These are phyloP conservation scores for Phellinidium pouzarii DNA, from an alignment of 1,284 basidiomycete genomes.

Conservation along the genomic window DNA sequence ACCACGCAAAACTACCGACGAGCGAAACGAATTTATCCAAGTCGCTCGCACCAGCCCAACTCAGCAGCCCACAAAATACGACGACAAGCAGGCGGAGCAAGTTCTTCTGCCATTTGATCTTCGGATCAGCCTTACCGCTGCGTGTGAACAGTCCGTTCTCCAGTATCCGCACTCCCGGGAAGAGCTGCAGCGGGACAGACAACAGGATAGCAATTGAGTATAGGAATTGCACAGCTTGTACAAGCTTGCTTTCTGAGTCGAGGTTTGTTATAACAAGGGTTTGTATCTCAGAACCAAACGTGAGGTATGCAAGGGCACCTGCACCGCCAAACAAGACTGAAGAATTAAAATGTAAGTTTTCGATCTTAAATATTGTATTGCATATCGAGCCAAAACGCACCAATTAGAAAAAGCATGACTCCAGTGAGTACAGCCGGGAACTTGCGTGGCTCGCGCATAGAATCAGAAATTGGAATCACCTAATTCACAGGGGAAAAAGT, in stretches of 20 bases:
- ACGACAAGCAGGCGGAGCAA: constrained; percentile 78
- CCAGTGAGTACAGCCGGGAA: constrained; percentile 86
- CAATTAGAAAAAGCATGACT: constrained; percentile 81
- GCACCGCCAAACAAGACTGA: constrained; percentile 82
- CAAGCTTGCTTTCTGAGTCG: constrained; percentile 78
- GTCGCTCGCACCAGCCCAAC: constrained; percentile 83
- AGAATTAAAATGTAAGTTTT: constrained; percentile 19
- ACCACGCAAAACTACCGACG: constrained; percentile 94
- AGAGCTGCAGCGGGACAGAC: constrained; percentile 91
- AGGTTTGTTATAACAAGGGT: constrained; percentile 96
- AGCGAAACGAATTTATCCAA: constrained; percentile 97
- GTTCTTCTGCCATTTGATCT: constrained; percentile 92
- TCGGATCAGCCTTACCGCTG: constrained; percentile 71
- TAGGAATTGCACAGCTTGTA: constrained; percentile 84
- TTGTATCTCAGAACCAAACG: constrained; percentile 85
- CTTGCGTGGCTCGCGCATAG: constrained; percentile 91
- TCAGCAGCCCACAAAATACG: constrained; percentile 67
- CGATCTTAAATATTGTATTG: background rate
- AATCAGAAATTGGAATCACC: constrained; percentile 94
- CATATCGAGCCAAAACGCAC: constrained; percentile 32
- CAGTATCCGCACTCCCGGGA: constrained; percentile 95
- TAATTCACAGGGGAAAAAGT: constrained; percentile 23
- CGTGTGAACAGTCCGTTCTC: constrained; percentile 93
- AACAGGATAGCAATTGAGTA: constrained; percentile 93
- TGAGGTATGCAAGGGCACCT: constrained; percentile 84